These are phyloP conservation scores for Eucalyptus virginea DNA, from an alignment of 345 rosid species.

Conservation along the genomic window DNA sequence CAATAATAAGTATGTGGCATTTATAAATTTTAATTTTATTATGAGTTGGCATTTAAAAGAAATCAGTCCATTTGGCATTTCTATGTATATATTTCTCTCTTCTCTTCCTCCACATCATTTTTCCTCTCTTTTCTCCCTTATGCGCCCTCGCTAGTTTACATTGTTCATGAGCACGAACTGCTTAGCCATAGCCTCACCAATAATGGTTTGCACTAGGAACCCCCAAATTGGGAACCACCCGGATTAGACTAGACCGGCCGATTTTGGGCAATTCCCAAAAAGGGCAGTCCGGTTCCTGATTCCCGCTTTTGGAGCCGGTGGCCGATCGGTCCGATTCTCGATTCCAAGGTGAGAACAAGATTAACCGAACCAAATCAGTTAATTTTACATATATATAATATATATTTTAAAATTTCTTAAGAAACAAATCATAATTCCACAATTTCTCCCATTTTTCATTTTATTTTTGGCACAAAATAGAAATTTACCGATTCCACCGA, in stretches of 20 bases:
- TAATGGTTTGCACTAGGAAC: rapidly evolving
- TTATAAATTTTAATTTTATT: too few relatives aligned
- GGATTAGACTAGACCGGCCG: rapidly evolving
- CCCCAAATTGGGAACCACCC: rapidly evolving
- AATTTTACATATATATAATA: too few relatives aligned
- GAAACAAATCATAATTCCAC: too few relatives aligned
- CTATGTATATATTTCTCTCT: too few relatives aligned
- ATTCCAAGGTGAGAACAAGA: rapidly evolving
- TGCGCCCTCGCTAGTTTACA: neutral
- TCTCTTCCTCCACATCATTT: neutral
- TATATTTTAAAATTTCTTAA: too few relatives aligned
- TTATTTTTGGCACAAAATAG: too few relatives aligned
- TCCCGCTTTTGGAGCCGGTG: rapidly evolving
- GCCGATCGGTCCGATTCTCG: rapidly evolving
- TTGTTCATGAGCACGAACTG: neutral
- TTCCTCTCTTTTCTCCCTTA: neutral
- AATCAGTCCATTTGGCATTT: neutral
- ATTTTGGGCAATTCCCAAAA: rapidly evolving
- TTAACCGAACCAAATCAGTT: rapidly evolving
- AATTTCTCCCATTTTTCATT: too few relatives aligned
- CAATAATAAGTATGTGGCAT: neutral
- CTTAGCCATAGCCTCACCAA: rapidly evolving
- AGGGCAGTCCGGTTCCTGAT: rapidly evolving
- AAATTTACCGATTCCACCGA: rapidly evolving
- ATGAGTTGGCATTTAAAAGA: neutral